Conservation (phyloP, 2,329 filamentous ascomycete genomes). For the Phialophora verrucosa region DNA sequence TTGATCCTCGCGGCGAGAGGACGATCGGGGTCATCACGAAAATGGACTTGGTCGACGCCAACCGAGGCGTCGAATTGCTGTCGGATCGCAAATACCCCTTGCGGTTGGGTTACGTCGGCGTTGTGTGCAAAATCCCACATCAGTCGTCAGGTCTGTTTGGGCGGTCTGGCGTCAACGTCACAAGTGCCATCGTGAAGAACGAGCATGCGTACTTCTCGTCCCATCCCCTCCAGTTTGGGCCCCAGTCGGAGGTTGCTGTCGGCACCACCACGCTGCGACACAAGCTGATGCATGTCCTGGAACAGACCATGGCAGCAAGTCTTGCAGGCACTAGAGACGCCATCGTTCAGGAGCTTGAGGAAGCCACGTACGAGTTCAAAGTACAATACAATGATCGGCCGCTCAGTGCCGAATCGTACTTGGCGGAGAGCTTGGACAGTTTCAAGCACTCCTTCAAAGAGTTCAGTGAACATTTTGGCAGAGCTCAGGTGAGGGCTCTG, state of each 20-base stretch:
- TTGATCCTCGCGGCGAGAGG: slow-evolving; percentile 91
- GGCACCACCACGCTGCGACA: slow-evolving; percentile 87
- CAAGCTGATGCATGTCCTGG: slow-evolving; percentile 95
- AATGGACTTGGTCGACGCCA: slow-evolving; percentile 93
- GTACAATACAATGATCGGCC: slow-evolving; percentile 98
- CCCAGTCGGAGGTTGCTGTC: slow-evolving; percentile 72
- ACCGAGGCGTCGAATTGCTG: slow-evolving; percentile 77
- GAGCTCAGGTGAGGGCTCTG: slow-evolving; percentile 84
- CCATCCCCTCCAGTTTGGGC: slow-evolving; percentile 79
- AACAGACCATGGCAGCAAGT: slow-evolving; percentile 95
- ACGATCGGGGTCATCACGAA: slow-evolving; percentile 99
- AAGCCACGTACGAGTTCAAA: slow-evolving; percentile 98
- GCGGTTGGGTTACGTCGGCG: slow-evolving; percentile 93
- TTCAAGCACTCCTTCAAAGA: slow-evolving; percentile 99
- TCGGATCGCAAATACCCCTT: slow-evolving; percentile 91
- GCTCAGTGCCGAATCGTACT: slow-evolving; percentile 91
- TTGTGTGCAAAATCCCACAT: slow-evolving; percentile 79
- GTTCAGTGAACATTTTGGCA: slow-evolving; percentile 86
- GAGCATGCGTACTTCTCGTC: slow-evolving; percentile 85
- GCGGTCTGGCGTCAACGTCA: slow-evolving; percentile 78
- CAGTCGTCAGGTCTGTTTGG: slow-evolving; percentile 75
- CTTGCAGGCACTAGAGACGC: slow-evolving; percentile 88
- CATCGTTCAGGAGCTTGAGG: slow-evolving; percentile 92
- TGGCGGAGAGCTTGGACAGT: slow-evolving; percentile 90
- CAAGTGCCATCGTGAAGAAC: slow-evolving; percentile 81